These are phyloP conservation scores for Durusdinium trenchii DNA, from an alignment of 73 alveolate genomes.

Conservation along the genomic window DNA sequence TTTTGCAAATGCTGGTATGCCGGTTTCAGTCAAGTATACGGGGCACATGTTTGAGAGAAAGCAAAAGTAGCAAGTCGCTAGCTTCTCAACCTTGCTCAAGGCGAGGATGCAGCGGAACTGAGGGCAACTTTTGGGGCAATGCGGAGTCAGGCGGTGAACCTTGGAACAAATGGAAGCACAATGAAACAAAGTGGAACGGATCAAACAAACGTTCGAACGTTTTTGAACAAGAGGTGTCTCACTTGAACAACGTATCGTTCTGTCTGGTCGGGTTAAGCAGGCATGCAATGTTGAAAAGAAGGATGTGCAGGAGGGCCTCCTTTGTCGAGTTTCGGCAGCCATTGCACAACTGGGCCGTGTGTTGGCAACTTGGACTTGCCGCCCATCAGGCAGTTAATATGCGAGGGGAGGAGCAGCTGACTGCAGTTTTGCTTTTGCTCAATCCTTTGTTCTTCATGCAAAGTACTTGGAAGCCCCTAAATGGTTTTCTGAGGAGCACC, in stretches of 20 bases:
- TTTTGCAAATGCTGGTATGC: too few relatives aligned
- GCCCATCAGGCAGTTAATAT: background rate
- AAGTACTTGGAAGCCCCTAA: background rate
- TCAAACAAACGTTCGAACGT: background rate
- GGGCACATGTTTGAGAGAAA: too few relatives aligned
- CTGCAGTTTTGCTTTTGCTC: too few relatives aligned
- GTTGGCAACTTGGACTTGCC: background rate
- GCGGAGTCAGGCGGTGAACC: slow-evolving; percentile 9
- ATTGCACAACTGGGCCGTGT: background rate
- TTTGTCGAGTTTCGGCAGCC: background rate
- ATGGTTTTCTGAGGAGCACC: background rate
- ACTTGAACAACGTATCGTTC: background rate
- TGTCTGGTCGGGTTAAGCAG: background rate
- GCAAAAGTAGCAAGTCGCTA: too few relatives aligned
- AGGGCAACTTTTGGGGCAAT: slow-evolving; percentile 16
- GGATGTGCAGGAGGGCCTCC: too few relatives aligned
- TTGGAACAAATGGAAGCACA: too few relatives aligned
- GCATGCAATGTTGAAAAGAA: too few relatives aligned
- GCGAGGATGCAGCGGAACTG: slow-evolving; percentile 1
- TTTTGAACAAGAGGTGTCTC: background rate
- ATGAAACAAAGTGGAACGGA: background rate
- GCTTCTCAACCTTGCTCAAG: too few relatives aligned
- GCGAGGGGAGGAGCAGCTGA: background rate
- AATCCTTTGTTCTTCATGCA: background rate
- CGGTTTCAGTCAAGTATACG: too few relatives aligned